Evolutionary conservation across 1,139 yeast species (phyloP), one percentile per base, ranked within the genome.

Genomic region (Yamadazyma triangularis): DNA sequence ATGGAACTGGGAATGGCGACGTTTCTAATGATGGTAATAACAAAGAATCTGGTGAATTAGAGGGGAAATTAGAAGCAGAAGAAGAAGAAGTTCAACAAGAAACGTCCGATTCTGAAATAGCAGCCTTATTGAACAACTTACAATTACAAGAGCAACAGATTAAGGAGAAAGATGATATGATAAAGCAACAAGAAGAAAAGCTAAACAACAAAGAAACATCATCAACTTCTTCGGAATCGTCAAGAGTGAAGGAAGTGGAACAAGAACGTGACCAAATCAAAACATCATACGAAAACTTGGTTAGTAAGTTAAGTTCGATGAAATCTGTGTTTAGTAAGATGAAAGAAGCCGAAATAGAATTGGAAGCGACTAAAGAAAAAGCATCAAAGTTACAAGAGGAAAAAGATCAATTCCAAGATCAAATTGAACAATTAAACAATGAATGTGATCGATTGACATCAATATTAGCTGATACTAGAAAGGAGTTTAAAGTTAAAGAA

Each of bases 221-320:
- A 13, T 20, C 14, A 13, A 25, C 24, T n/a, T n/a, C n/a, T n/a
- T n/a, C n/a, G n/a, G n/a, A n/a, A 7, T n/a, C 25, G 8, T 22
- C 25, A 4, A 21, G 29, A 26, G 22, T 35, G 13, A 32, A 29
- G 21, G 32, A 40, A 16, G 47, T 51, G 3, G 55, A 52, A 31
- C 31, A 42, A 15, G 93, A 86, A 42, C 70, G 86, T 30, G 86
- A 79, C 37, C 75, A 77, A 23, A 70, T 77, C 18, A 83, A 84
- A 44, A 69, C 73, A 8, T 84, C 83, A 38, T 87, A 89, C 51
- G 86, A 87, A 42, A 68, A 72, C n/a, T 61, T 91, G 13, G 60
- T 88, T 36, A 81, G 79, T 40, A 75, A 85, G 50, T 64, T 91
- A 20, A 76, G 94, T 2, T 77, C 85, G 2, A 87, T 91, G 85